Evolutionary conservation across 2,329 filamentous ascomycete species (phyloP), one percentile per base, ranked within the genome.

Genomic region (Calonectria crousiana): DNA sequence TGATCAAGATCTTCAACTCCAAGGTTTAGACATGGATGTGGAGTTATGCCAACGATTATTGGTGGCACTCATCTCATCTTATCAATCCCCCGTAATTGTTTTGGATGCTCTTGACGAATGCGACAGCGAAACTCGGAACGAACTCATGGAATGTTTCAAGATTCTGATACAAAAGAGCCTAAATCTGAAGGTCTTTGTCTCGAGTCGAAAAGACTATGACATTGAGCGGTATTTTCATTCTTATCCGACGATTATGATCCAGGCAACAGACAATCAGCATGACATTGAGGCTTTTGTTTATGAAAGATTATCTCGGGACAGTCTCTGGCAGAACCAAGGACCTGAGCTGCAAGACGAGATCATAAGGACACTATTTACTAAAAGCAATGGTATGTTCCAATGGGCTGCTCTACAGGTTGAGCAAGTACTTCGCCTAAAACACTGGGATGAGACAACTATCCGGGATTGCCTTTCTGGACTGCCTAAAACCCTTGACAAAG

Each of bases 361-460:
- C 20, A 44, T 23, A 36, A 38, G 13, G 8, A 34, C 32, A 11
- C 28, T 75, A 0, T 30, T 30, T 14, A 11, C 18, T 18, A n/a
- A 32, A 13, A 72, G 65, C 34, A n/a, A 69, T 2, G 73, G 69
- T 9, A 75, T 75, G 73, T 75, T 75, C 36, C 73, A 72, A n/a
- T 75, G 69, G 69, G 69, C 41, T 16, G 32, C 69, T 16, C 58
- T 70, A 4, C 68, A 70, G 18, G 28, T 70, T 4, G 16, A 65
- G 6, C 32, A 32, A 28, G 20, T 73, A 20, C 23, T 49, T 36
- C 8, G 20, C 13, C 3, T 69, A 4, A 56, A 41, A 9, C 5
- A 28, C 8, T 67, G 58, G 66, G 41, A 30, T 32, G 5, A 60
- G 4, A 4, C 6, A 16, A 36, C 20, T 11, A 67, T 73, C 10